Conservation (phyloP, 2,329 filamentous ascomycete species). For the Colletotrichum euphorbiae region DNA sequence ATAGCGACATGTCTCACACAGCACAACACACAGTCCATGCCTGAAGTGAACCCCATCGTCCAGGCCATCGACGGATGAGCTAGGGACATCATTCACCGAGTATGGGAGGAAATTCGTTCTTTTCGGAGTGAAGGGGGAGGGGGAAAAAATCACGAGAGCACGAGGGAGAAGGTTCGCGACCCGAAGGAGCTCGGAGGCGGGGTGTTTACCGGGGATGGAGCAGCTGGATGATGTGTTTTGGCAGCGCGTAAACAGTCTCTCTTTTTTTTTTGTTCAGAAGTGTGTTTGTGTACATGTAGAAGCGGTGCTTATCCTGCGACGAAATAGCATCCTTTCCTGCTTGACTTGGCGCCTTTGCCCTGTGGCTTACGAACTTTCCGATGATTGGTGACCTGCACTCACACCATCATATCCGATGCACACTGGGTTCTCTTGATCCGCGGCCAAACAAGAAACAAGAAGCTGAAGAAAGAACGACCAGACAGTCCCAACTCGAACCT, state of each 20-base stretch:
- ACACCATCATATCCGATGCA: conserved; percentile 8
- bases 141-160: too few species aligned
- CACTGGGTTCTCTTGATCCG: conserved; percentile 6
- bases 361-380: background rate
- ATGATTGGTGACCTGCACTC: conserved; percentile 39
- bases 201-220: background rate
- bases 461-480: conserved; percentile 45
- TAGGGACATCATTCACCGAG: conserved; percentile 17
- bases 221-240: background rate
- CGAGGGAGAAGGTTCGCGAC: background rate
- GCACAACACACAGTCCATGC: conserved; percentile 6
- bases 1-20: conserved; percentile 9
- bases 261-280: conserved; percentile 15
- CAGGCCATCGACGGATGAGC: conserved; percentile 26
- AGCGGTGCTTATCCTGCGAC: conserved; percentile 5
- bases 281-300: conserved; percentile 26
- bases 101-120: conserved; percentile 3
- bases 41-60: background rate
- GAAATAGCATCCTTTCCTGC: conserved; percentile 29
- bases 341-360: conserved; percentile 15
- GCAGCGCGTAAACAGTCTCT: conserved; percentile 25
- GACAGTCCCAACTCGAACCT: conserved; percentile 15
- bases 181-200: too few species aligned
- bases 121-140: too few species aligned
- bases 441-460: conserved; percentile 12